These are phyloP conservation scores for Camellia lanceoleosa DNA, from an alignment of 148 eudicot species.

Conservation along the genomic window DNA sequence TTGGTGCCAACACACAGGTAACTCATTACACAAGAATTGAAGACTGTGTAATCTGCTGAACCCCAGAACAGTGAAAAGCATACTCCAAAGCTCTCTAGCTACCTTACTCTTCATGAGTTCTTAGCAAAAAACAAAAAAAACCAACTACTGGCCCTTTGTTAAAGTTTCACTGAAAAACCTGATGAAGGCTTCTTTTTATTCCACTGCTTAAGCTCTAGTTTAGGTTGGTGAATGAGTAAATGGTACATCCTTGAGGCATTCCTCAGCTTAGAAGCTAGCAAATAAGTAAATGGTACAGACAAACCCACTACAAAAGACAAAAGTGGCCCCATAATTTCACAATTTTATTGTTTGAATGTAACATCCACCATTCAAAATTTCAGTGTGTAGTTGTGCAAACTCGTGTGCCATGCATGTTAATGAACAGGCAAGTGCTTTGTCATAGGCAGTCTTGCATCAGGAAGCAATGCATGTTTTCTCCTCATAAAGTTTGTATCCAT, in stretches of 20 bases:
- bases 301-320: not conserved
- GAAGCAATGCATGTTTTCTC: not conserved
- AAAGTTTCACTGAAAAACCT: not conserved
- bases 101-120: not conserved
- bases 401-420: not conserved
- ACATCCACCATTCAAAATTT: not conserved
- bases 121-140: not conserved
- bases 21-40: too few species aligned
- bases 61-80: too few species aligned
- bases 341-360: not conserved
- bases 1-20: too few species aligned
- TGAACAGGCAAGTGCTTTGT: too few species aligned
- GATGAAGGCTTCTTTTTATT: not conserved
- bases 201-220: not conserved
- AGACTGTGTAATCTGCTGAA: too few species aligned
- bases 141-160: not conserved
- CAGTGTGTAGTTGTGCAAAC: not conserved
- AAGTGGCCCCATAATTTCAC: not conserved
- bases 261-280: not conserved
- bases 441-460: slow-evolving; percentile 3
- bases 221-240: not conserved
- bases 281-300: not conserved
- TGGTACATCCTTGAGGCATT: not conserved
- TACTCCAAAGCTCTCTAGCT: too few species aligned
- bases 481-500: not conserved